Conservation (phyloP, 768 basidiomycete species). For the Grammothele lineata region DNA sequence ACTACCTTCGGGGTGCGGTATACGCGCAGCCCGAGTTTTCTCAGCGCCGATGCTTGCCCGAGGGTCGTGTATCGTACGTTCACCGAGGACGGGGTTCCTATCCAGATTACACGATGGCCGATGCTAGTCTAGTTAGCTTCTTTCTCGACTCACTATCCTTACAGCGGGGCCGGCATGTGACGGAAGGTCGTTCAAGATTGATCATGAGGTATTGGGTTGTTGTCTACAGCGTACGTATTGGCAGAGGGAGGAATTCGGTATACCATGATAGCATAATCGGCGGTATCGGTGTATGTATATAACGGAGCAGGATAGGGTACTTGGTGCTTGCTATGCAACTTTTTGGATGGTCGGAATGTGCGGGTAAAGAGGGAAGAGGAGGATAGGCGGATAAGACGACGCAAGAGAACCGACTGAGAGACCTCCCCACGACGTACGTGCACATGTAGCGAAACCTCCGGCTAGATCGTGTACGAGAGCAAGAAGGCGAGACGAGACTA, state of each 20-base stretch:
- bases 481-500: neutral
- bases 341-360: neutral
- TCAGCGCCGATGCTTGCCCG: no score
- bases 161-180: no score
- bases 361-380: neutral
- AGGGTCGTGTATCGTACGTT: no score
- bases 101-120: no score
- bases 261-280: constrained; percentile 15
- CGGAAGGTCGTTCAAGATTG: no score
- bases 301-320: neutral
- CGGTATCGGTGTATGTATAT: constrained; percentile 7
- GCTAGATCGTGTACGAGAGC: neutral
- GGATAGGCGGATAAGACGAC: neutral
- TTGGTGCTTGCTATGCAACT: constrained; percentile 1
- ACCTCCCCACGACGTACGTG: neutral
- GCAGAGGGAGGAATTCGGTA: no score
- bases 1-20: no score
- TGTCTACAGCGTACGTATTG: constrained; percentile 6
- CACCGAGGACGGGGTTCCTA: no score
- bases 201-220: no score
- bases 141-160: no score
- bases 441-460: neutral
- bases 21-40: no score
- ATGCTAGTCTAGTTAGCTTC: no score
- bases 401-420: neutral